Percentiles rank a stretch among this genome's conserved stretches.
These are phyloP conservation scores for Geotrichum candidum DNA, from an alignment of 1,139 yeast species.

Conservation along the genomic window DNA sequence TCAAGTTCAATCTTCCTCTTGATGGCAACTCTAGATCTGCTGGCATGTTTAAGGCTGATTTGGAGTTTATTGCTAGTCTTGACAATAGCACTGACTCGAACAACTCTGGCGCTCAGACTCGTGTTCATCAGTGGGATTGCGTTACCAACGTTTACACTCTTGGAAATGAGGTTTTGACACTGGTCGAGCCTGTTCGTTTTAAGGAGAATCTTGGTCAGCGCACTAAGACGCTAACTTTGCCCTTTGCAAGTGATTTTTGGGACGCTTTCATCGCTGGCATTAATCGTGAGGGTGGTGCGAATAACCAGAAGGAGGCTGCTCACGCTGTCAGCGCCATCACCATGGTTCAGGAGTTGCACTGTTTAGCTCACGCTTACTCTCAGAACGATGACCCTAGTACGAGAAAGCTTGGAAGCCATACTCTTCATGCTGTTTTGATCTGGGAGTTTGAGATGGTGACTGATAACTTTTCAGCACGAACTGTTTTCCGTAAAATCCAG, in stretches of 20 bases:
- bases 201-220: slow-evolving; percentile 28
- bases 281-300: slow-evolving; percentile 22
- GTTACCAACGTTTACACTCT: slow-evolving; percentile 31
- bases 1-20: slow-evolving; percentile 26
- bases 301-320: slow-evolving; percentile 31
- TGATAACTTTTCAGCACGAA: slow-evolving; percentile 34
- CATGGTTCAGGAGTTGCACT: slow-evolving; percentile 33
- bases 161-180: slow-evolving; percentile 32
- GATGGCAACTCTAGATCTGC: neutral
- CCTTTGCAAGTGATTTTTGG: slow-evolving; percentile 39
- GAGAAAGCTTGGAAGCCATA: neutral
- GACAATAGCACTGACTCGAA: slow-evolving; percentile 1
- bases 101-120: slow-evolving; percentile 14
- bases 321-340: slow-evolving; percentile 33
- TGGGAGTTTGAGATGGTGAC: slow-evolving; percentile 36
- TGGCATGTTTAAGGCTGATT: slow-evolving; percentile 26
- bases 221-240: slow-evolving; percentile 33
- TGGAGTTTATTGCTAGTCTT: slow-evolving; percentile 25
- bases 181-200: slow-evolving; percentile 29
- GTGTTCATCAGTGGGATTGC: slow-evolving; percentile 30
- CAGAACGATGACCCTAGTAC: slow-evolving; percentile 7
- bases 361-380: slow-evolving; percentile 18
- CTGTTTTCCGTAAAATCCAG: slow-evolving; percentile 29
- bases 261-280: slow-evolving; percentile 36
- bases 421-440: slow-evolving; percentile 28